Evolutionary conservation across 2,329 filamentous ascomycete genomes (phyloP).

Genomic region (Zasmidium cellare): DNA sequence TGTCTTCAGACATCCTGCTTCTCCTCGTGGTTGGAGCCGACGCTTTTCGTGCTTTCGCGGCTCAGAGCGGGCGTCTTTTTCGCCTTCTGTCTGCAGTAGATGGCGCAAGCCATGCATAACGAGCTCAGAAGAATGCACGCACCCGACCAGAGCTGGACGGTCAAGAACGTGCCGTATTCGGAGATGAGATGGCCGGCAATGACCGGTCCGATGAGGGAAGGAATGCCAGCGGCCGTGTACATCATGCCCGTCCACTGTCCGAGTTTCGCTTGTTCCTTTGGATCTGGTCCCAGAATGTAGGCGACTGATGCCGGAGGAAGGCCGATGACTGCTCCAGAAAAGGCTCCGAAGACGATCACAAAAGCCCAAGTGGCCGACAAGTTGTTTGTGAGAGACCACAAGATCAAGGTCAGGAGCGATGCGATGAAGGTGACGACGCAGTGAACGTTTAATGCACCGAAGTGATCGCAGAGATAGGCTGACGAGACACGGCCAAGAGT

Average conservation of each 20-base stretch:
- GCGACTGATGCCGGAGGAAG: conserved; percentile 52
- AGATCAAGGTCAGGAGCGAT: conserved; percentile 43
- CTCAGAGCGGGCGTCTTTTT: neutral
- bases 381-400: conserved; percentile 45
- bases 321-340: conserved; percentile 52
- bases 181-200: conserved; percentile 50
- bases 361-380: conserved; percentile 46
- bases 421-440: conserved; percentile 42
- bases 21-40: neutral
- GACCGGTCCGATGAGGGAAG: conserved; percentile 49
- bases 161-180: conserved; percentile 42
- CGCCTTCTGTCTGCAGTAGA: conserved; percentile 18
- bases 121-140: conserved; percentile 42
- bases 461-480: conserved; percentile 46
- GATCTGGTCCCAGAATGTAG: conserved; percentile 42
- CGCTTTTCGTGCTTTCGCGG: neutral
- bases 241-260: conserved; percentile 57
- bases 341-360: conserved; percentile 50
- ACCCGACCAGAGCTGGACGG: conserved; percentile 51
- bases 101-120: conserved; percentile 41
- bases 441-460: conserved; percentile 50
- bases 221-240: conserved; percentile 48
- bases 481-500: conserved; percentile 48
- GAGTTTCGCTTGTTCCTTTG: conserved; percentile 40
- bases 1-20: neutral